Evolutionary conservation across 306 rosid species (phyloP).

Genomic region (Pterocarpus santalinus): DNA sequence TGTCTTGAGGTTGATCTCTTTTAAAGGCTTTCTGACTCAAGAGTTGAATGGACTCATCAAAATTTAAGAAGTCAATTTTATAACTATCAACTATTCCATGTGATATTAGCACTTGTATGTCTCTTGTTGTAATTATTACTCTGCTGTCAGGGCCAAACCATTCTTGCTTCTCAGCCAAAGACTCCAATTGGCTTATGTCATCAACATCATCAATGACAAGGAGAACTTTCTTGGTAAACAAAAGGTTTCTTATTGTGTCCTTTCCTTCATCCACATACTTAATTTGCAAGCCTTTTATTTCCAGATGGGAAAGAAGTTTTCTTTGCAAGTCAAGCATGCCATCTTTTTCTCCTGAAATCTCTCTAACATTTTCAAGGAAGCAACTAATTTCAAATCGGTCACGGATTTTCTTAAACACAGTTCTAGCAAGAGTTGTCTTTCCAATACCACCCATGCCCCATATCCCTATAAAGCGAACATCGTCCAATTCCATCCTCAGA

Average conservation of each 20-base stretch:
- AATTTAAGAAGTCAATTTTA: background rate
- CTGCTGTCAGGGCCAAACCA: slow-evolving; percentile 46
- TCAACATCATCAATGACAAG: slow-evolving; percentile 42
- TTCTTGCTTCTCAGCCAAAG: background rate
- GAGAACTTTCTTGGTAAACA: slow-evolving; percentile 13
- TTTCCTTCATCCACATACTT: slow-evolving; percentile 18
- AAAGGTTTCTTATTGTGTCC: background rate
- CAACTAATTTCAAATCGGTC: background rate
- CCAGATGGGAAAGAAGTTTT: background rate
- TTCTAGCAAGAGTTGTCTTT: background rate
- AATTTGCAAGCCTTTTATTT: background rate
- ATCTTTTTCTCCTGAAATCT: background rate
- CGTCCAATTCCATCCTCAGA: background rate
- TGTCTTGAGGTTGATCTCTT: background rate
- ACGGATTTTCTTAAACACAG: background rate
- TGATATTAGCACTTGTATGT: slow-evolving; percentile 6
- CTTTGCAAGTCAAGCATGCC: slow-evolving; percentile 22
- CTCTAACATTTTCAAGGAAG: slow-evolving; percentile 12
- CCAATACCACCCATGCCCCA: slow-evolving; percentile 33
- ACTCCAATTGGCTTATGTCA: slow-evolving; percentile 30
- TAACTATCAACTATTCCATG: slow-evolving; percentile 9
- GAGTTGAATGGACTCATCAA: slow-evolving; percentile 11
- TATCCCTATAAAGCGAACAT: slow-evolving; percentile 2
- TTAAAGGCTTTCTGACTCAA: slow-evolving; percentile 10
- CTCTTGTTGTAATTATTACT: slow-evolving; percentile 38